Evolutionary conservation across 352 stramenopile species (phyloP), one percentile per base, ranked within the genome.

Genomic region (Pythium folliculosum): DNA sequence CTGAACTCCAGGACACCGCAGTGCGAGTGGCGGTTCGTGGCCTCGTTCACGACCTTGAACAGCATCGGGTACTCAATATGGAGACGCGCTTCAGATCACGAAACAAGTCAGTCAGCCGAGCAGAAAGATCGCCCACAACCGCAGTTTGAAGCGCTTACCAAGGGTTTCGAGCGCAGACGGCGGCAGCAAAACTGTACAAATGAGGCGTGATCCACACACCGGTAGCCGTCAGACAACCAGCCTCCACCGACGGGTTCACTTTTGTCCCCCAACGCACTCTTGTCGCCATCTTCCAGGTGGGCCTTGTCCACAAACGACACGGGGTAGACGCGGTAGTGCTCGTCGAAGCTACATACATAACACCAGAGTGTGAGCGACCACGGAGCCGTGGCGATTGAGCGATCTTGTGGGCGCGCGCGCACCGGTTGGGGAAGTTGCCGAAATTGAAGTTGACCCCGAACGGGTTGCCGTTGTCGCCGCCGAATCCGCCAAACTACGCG

Each of bases 61-160:
- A 99, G 87, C 97, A 99, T 99, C 60, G 98, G 98, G 76, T 99
- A 99, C 75, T 99, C 96, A 27, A 99, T 98, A 72, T 99, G 91
- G 50, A 98, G 78, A 27, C 84, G 84, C 35, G 84, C 85, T 94
- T 53, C 7, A 35, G 23, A 21, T 4, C 14, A 47, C n/a, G 5
- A 4, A 5, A 54, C n/a, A 14, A 6, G 17, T 56, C 44, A 43
- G 45, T 9, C 4, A 49, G 21, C 38, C 19, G 10, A 1, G 43
- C 43, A 21, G 5, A 32, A 35, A 37, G 2, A 32, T 38, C 14
- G 6, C 22, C 13, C 38, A 32, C n/a, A 52, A 51, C 48, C 47
- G 54, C 19, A 23, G 35, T 44, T 17, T 13, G 50, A 47, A 52
- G 21, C 59, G 67, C 77, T 13, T 67, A 95, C 88, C 96, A 19